phyloP scores from a whole-genome alignment of 2,329 filamentous ascomycete species.

The Alternaria viburni region DNA sequence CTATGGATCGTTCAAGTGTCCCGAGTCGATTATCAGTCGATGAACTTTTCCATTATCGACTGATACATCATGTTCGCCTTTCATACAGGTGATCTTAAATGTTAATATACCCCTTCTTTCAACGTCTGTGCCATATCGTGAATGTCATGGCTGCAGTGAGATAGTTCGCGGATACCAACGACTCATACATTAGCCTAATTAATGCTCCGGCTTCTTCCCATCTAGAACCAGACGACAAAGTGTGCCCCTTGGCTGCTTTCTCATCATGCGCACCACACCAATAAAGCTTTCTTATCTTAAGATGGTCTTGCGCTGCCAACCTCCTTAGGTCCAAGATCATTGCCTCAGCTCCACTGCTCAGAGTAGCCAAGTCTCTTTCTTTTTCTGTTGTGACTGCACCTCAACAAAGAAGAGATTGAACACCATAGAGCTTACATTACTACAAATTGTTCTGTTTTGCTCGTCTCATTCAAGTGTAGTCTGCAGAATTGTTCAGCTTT shows the following conservation, averaged over 20 bases:
- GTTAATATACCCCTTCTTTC: conserved; percentile 4
- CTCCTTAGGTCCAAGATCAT: neutral
- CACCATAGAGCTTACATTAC: neutral
- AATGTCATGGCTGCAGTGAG: neutral
- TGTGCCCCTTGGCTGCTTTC: neutral
- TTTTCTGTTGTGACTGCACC: neutral
- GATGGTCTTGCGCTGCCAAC: neutral
- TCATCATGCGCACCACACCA: neutral
- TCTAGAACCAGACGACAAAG: neutral
- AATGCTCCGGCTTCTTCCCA: neutral
- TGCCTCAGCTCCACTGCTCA: neutral
- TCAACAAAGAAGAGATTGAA: neutral
- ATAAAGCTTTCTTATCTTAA: neutral
- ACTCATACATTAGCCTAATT: neutral
- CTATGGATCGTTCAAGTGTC: neutral
- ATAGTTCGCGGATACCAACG: neutral
- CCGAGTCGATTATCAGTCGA: neutral
- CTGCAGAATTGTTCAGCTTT: neutral
- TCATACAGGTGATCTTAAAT: neutral
- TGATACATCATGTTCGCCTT: neutral
- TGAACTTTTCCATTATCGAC: neutral
- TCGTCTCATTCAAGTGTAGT: neutral
- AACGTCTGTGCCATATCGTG: neutral
- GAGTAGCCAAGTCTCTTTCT: neutral
- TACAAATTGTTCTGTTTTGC: neutral